Evolutionary conservation across 306 rosid species (phyloP).

Genomic region (Malus orientalis): DNA sequence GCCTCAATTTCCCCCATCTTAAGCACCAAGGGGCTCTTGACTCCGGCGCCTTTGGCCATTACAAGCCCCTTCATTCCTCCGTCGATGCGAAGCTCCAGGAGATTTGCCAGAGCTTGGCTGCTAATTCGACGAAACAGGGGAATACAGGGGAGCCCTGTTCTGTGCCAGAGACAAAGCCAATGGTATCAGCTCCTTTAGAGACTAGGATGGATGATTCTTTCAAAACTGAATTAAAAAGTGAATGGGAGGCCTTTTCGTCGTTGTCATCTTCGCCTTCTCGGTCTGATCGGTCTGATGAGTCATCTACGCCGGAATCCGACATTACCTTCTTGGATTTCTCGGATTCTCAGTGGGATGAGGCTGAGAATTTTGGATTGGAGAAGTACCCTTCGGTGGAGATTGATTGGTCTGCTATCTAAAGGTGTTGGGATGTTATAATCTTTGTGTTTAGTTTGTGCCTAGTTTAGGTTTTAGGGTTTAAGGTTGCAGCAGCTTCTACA

Average conservation of each 20-base stretch:
- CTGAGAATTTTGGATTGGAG: slow-evolving; percentile 44
- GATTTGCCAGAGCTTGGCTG: slow-evolving; percentile 57
- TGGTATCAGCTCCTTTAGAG: slow-evolving; percentile 9
- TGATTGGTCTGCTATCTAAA: slow-evolving; percentile 75
- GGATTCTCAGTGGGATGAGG: slow-evolving; percentile 42
- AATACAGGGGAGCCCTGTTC: slow-evolving; percentile 25
- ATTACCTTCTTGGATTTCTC: slow-evolving; percentile 48
- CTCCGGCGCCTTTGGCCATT: slow-evolving; percentile 42
- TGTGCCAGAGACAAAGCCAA: slow-evolving; percentile 29
- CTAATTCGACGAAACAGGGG: slow-evolving; percentile 34
- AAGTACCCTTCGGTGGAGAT: slow-evolving; percentile 86
- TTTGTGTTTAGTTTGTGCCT: slow-evolving; percentile 2
- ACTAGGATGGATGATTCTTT: background rate
- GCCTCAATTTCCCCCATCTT: slow-evolving; percentile 76
- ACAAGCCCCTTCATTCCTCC: slow-evolving; percentile 67
- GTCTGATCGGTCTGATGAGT: slow-evolving; percentile 33
- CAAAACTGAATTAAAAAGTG: slow-evolving; percentile 4
- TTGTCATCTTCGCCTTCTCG: slow-evolving; percentile 19
- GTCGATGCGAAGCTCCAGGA: slow-evolving; percentile 77
- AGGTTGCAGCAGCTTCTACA: slow-evolving; percentile 47
- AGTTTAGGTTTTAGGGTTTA: background rate
- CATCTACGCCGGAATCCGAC: slow-evolving; percentile 63
- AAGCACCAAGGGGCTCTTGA: slow-evolving; percentile 39
- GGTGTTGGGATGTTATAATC: background rate
- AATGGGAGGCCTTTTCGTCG: background rate